These are phyloP conservation scores for Aspergillus caelatus DNA, from an alignment of 2,329 filamentous ascomycete genomes.

Conservation along the genomic window DNA sequence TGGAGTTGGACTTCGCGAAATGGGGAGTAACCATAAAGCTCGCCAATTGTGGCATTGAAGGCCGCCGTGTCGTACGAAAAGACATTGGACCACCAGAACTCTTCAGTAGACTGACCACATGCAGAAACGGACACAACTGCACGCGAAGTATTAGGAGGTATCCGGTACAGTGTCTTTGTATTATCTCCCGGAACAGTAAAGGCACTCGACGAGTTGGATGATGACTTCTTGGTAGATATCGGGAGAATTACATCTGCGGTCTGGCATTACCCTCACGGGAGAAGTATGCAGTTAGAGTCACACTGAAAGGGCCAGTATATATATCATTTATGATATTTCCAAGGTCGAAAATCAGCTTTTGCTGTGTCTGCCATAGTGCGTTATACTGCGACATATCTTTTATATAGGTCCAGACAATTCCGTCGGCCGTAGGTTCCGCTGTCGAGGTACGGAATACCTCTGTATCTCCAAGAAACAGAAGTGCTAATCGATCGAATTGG, in stretches of 20 bases:
- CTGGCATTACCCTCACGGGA: neutral
- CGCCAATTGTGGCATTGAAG: neutral
- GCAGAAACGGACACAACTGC: conserved; percentile 77
- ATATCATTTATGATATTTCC: conserved; percentile 70
- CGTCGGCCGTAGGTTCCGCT: conserved; percentile 71
- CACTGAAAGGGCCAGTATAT: conserved; percentile 75
- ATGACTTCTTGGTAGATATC: neutral
- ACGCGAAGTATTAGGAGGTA: conserved; percentile 63
- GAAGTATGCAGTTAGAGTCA: conserved; percentile 49
- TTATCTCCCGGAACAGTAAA: conserved; percentile 35
- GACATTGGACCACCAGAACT: conserved; percentile 81
- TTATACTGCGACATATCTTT: conserved; percentile 78
- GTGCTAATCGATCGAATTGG: conserved; percentile 75
- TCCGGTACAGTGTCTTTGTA: neutral
- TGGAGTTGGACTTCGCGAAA: neutral
- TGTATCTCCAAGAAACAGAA: conserved; percentile 75
- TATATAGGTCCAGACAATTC: conserved; percentile 74
- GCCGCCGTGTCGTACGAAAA: neutral
- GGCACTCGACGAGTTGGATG: neutral
- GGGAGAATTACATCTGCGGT: neutral
- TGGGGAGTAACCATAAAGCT: neutral
- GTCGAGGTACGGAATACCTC: conserved; percentile 86
- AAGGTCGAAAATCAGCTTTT: conserved; percentile 79
- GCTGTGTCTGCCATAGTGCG: conserved; percentile 67
- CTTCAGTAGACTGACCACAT: conserved; percentile 74